These are phyloP conservation scores for Fusarium sp. DNA, from an alignment of 2,329 filamentous ascomycete genomes.

Conservation along the genomic window DNA sequence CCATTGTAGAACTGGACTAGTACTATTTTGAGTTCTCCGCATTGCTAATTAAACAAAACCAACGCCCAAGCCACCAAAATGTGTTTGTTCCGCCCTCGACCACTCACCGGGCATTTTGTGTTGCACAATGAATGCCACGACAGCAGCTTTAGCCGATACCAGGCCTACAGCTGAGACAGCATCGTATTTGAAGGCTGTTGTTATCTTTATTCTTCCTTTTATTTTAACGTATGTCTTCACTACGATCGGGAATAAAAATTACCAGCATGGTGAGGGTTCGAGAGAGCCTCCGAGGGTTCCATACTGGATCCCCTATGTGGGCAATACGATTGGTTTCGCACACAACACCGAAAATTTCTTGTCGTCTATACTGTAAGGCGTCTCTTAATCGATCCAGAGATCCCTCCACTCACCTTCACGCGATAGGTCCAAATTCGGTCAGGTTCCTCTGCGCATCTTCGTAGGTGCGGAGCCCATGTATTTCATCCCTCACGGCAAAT, in stretches of 20 bases:
- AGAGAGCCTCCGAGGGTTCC: constrained; percentile 34
- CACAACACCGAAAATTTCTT: constrained; percentile 35
- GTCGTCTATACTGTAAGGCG: constrained; percentile 21
- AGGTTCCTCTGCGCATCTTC: constrained; percentile 33
- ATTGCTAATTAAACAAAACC: background rate
- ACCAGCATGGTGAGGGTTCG: background rate
- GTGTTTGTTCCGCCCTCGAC: background rate
- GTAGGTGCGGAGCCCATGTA: constrained; percentile 38
- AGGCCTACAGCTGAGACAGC: background rate
- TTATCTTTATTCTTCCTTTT: constrained; percentile 10
- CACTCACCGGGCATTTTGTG: background rate
- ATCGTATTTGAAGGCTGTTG: background rate
- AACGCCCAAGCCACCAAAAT: background rate
- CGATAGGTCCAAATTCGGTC: constrained; percentile 36
- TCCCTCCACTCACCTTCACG: background rate
- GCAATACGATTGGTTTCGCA: constrained; percentile 34
- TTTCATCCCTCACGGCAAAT: constrained; percentile 37
- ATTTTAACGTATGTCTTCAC: constrained; percentile 28
- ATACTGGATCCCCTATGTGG: constrained; percentile 34
- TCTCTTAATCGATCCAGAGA: rapidly evolving
- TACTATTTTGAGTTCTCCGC: too few relatives aligned
- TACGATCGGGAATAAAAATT: constrained; percentile 10
- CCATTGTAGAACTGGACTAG: too few relatives aligned
- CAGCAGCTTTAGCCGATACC: background rate
- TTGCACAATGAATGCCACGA: constrained; percentile 17